These are phyloP conservation scores for Brachypodium distachyon DNA, from an alignment of 202 grass and related monocot genomes.

Conservation along the genomic window DNA sequence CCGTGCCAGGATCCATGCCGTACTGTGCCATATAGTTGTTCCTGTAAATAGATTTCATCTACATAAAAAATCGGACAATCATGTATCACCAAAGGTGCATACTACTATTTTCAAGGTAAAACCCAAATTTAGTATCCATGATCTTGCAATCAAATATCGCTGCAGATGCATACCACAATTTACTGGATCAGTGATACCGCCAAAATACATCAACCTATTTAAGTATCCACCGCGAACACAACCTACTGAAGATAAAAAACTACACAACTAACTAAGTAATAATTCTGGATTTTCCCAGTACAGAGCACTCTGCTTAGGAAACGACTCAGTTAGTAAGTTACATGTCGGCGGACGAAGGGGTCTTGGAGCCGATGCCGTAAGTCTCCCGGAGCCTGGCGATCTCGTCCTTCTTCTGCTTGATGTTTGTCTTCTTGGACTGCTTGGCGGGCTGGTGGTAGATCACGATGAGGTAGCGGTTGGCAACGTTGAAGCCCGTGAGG, in stretches of 20 bases:
- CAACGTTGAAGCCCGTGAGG: constrained; percentile 99
- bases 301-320: not conserved
- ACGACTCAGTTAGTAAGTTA: not conserved
- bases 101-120: not conserved
- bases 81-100: not conserved
- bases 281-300: not conserved
- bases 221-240: not conserved
- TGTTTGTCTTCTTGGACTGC: constrained; percentile 87
- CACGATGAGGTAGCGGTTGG: constrained; percentile 98
- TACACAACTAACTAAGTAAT: not conserved
- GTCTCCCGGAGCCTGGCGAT: constrained; percentile 80
- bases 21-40: not conserved
- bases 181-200: not conserved
- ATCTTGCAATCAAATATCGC: too few relatives aligned
- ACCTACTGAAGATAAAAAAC: not conserved
- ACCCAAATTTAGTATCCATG: too few relatives aligned
- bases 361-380: constrained; percentile 69
- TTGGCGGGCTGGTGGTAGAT: constrained; percentile 94
- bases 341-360: not conserved
- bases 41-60: not conserved
- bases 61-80: not conserved
- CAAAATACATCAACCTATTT: not conserved
- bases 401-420: constrained; percentile 96
- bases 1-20: too few relatives aligned
- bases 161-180: too few relatives aligned